phyloP scores from a whole-genome alignment of 495 filamentous ascomycete genomes.

The Neurospora pannonica region DNA sequence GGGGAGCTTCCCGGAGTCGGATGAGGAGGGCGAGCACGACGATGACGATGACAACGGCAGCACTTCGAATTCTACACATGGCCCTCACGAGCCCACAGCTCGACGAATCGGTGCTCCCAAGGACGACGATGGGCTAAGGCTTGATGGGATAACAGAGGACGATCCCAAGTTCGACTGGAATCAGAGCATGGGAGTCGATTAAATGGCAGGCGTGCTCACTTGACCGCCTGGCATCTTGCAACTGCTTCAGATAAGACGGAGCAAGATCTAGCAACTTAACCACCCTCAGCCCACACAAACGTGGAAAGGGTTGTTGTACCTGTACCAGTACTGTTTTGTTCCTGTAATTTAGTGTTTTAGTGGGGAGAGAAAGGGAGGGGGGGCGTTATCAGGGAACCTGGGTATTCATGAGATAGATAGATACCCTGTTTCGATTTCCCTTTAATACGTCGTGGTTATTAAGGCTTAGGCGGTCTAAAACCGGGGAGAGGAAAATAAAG shows the following conservation, averaged over 20 bases:
- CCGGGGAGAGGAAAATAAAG: neutral
- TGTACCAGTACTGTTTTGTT: neutral
- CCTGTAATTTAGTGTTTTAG: neutral
- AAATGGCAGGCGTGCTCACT: neutral
- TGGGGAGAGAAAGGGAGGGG: neutral
- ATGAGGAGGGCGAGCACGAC: constrained; percentile 7
- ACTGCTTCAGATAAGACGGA: neutral
- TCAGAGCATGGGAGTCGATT: constrained; percentile 29
- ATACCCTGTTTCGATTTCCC: neutral
- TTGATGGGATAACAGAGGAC: neutral
- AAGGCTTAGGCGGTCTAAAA: neutral
- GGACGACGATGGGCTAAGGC: neutral
- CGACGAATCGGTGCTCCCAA: neutral
- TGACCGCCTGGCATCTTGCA: neutral
- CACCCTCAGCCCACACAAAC: neutral
- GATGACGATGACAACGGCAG: neutral
- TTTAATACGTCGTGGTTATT: neutral
- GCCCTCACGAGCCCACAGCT: neutral
- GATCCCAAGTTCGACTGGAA: constrained; percentile 9
- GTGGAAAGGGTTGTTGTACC: neutral
- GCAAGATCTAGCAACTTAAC: neutral
- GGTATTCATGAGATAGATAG: neutral
- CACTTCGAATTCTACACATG: neutral
- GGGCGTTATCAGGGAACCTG: neutral
- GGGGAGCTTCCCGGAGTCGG: constrained; percentile 20